These are phyloP conservation scores for Zoysia japonica DNA, from an alignment of 176 grass and related monocot species.

Conservation along the genomic window DNA sequence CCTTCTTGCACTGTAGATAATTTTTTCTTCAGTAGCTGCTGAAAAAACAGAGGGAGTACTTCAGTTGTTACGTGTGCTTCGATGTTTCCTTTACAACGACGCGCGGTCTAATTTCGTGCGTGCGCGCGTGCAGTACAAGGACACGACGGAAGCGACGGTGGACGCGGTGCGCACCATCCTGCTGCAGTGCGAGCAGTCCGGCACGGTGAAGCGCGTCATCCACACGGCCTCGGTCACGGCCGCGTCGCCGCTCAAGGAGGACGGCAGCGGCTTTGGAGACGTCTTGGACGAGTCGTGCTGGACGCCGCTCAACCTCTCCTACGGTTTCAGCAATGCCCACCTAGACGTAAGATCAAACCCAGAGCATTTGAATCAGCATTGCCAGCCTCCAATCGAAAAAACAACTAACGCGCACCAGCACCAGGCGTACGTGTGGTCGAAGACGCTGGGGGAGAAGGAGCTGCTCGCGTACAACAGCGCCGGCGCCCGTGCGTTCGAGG, in stretches of 20 bases:
- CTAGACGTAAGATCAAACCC: conserved; percentile 37
- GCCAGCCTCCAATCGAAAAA: not conserved
- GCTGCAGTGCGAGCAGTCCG: conserved; percentile 48
- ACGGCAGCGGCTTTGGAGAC: conserved; percentile 37
- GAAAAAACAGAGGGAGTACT: too few species aligned
- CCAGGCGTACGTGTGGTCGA: conserved; percentile 56
- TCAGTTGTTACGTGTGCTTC: too few species aligned
- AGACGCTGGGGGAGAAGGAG: conserved; percentile 58
- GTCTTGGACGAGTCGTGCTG: conserved; percentile 58
- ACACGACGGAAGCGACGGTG: conserved; percentile 35
- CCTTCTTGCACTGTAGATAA: too few species aligned
- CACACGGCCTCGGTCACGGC: conserved; percentile 61
- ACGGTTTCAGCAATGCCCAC: conserved; percentile 18
- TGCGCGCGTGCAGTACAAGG: not conserved
- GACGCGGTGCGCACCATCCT: conserved; percentile 57
- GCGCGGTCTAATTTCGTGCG: too few species aligned
- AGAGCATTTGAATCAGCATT: too few species aligned
- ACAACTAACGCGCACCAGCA: not conserved
- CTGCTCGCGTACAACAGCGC: conserved; percentile 56
- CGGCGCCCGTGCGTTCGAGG: conserved; percentile 37
- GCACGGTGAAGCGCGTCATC: conserved; percentile 65
- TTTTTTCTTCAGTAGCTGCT: too few species aligned
- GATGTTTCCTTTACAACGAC: too few species aligned
- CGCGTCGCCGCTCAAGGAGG: conserved; percentile 55
- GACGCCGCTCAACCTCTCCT: conserved; percentile 56